Evolutionary conservation across 2,329 filamentous ascomycete species (phyloP).

Genomic region (Teratosphaeria nubilosa): DNA sequence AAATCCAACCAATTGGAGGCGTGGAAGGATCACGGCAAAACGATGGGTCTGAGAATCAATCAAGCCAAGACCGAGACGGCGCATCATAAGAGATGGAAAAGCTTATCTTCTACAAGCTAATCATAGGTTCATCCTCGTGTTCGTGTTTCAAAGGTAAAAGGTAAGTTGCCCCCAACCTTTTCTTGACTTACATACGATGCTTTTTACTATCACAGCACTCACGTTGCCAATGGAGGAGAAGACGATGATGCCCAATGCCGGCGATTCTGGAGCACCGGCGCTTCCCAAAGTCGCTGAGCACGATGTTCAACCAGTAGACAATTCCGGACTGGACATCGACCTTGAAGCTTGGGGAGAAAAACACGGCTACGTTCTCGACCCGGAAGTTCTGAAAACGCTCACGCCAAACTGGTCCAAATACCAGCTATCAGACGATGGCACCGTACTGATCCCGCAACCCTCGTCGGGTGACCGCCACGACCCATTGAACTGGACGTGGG

Average conservation of each 20-base stretch:
- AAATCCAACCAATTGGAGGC: not conserved
- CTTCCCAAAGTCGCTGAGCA: not conserved
- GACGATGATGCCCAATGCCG: not conserved
- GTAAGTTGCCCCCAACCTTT: not conserved
- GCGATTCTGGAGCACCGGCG: not conserved
- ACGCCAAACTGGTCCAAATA: slow-evolving; percentile 28
- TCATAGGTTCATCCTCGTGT: not conserved
- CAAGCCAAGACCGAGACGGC: not conserved
- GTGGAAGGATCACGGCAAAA: not conserved
- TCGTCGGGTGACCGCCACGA: slow-evolving; percentile 7
- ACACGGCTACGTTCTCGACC: slow-evolving; percentile 27
- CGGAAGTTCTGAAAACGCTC: slow-evolving; percentile 19
- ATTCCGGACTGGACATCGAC: slow-evolving; percentile 9
- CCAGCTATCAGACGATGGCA: slow-evolving; percentile 11
- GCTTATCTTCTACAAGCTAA: not conserved
- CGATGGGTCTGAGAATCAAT: not conserved
- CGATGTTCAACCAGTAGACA: not conserved
- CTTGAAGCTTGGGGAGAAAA: slow-evolving; percentile 16
- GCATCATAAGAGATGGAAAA: not conserved
- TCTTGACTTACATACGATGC: not conserved
- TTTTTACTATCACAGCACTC: not conserved
- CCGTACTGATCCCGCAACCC: slow-evolving; percentile 12
- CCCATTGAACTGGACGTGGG: slow-evolving; percentile 14
- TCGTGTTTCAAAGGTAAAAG: not conserved
- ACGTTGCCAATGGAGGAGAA: not conserved